These are phyloP conservation scores for Aphanoascus verrucosus DNA, from an alignment of 2,329 filamentous ascomycete genomes.

Conservation along the genomic window DNA sequence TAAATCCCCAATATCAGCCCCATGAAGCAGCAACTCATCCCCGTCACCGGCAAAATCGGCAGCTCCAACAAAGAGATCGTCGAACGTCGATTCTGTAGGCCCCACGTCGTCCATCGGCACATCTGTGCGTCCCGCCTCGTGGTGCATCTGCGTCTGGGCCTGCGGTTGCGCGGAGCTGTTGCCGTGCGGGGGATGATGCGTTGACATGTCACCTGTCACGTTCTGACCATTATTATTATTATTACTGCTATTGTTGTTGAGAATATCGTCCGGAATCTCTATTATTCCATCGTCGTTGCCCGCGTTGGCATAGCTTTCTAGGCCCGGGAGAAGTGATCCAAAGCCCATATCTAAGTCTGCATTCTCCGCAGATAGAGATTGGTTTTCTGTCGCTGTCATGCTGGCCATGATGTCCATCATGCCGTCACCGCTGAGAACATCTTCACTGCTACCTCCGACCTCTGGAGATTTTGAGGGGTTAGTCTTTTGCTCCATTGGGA, in stretches of 20 bases:
- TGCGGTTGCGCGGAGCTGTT: no score
- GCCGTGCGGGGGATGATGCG: slow-evolving; percentile 15
- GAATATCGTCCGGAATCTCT: slow-evolving; percentile 19
- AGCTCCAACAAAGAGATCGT: slow-evolving; percentile 35
- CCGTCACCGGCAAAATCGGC: slow-evolving; percentile 29
- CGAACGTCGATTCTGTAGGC: slow-evolving; percentile 36
- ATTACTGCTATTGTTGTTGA: not conserved
- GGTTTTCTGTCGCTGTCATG: not conserved
- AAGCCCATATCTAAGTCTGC: slow-evolving; percentile 11
- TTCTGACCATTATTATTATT: slow-evolving; percentile 10
- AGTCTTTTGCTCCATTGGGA: not conserved
- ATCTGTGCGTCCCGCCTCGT: slow-evolving; percentile 9
- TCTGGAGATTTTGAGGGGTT: not conserved
- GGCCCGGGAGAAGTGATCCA: slow-evolving; percentile 23
- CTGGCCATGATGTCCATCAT: slow-evolving; percentile 7
- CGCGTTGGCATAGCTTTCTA: slow-evolving; percentile 26
- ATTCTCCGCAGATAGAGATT: not conserved
- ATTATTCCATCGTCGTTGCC: slow-evolving; percentile 31
- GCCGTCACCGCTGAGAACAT: not conserved
- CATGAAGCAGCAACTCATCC: slow-evolving; percentile 29
- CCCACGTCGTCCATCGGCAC: slow-evolving; percentile 23
- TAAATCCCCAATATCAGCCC: slow-evolving; percentile 33
- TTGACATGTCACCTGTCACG: not conserved
- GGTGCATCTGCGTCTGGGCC: no score
- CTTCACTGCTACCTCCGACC: not conserved